These are phyloP conservation scores for Neofusicoccum umdonicola DNA, from an alignment of 2,329 filamentous ascomycete genomes.

Conservation along the genomic window DNA sequence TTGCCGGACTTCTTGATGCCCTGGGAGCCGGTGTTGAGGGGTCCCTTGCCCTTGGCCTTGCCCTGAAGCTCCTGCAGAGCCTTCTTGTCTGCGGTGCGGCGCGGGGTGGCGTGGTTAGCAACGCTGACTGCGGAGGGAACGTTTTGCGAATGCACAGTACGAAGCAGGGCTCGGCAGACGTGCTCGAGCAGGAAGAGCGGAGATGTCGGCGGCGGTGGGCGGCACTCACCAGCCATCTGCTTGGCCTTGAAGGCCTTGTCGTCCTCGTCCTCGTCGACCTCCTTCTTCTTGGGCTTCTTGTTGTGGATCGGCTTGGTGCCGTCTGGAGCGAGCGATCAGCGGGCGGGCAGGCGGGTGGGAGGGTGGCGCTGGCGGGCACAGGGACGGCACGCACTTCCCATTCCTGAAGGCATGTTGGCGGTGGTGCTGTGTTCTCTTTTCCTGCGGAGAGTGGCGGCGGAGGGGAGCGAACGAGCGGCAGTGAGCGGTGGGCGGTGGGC, in stretches of 20 bases:
- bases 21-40: constrained; percentile 77
- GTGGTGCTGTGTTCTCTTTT: constrained; percentile 22
- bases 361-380: not conserved
- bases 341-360: not conserved
- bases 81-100: constrained; percentile 55
- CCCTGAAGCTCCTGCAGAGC: constrained; percentile 63
- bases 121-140: not conserved
- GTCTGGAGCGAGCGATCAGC: constrained; percentile 36
- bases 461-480: constrained; percentile 2
- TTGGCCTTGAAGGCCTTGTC: constrained; percentile 80
- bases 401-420: constrained; percentile 49
- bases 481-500: constrained; percentile 9
- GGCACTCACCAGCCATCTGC: constrained; percentile 72
- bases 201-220: not conserved
- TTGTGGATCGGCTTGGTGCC: constrained; percentile 57
- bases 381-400: constrained; percentile 42
- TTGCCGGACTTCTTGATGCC: constrained; percentile 99
- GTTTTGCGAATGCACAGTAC: not conserved
- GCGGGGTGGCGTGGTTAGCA: not conserved
- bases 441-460: not conserved
- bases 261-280: constrained; percentile 82
- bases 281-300: constrained; percentile 83
- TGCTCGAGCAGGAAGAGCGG: not conserved
- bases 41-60: constrained; percentile 83
- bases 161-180: constrained; percentile 6